These are phyloP conservation scores for Giardia muris DNA, from an alignment of 208 protist genomes.

Conservation along the genomic window DNA sequence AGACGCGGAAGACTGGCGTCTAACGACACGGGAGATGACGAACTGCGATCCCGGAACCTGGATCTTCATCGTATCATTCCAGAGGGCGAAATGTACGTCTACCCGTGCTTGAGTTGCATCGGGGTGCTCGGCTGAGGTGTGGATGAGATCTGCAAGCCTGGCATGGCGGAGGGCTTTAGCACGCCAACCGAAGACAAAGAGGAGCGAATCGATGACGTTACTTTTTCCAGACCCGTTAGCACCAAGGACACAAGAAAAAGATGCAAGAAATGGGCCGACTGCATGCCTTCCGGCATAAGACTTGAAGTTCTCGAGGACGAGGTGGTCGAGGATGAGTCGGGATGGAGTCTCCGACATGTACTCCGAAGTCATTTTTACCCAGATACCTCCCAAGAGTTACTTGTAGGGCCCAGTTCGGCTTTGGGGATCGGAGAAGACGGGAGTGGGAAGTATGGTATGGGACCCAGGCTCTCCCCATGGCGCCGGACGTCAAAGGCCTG, in stretches of 20 bases:
- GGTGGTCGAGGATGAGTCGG: neutral
- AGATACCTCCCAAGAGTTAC: too few relatives aligned
- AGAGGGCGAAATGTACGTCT: neutral
- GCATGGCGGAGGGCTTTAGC: conserved; percentile 85
- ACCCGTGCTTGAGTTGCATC: conserved; percentile 6
- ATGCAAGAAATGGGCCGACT: neutral
- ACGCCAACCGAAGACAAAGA: conserved; percentile 97
- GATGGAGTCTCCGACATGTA: too few relatives aligned
- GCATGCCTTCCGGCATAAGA: neutral
- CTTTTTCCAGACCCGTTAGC: conserved; percentile 99
- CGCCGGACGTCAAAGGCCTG: too few relatives aligned
- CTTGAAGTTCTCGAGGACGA: conserved; percentile 14
- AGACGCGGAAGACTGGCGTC: neutral
- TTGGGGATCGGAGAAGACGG: too few relatives aligned
- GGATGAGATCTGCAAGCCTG: conserved; percentile 90
- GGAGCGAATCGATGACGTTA: conserved; percentile 98
- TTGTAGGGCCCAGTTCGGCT: too few relatives aligned
- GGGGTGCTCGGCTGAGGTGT: conserved; percentile 61
- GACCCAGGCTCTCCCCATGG: too few relatives aligned
- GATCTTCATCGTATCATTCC: neutral
- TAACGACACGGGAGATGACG: neutral
- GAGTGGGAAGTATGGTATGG: too few relatives aligned
- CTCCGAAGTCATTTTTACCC: too few relatives aligned
- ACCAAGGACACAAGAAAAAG: conserved; percentile 49
- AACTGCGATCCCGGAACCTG: neutral